phyloP scores from a whole-genome alignment of 345 rosid species.

The Populus deltoides region DNA sequence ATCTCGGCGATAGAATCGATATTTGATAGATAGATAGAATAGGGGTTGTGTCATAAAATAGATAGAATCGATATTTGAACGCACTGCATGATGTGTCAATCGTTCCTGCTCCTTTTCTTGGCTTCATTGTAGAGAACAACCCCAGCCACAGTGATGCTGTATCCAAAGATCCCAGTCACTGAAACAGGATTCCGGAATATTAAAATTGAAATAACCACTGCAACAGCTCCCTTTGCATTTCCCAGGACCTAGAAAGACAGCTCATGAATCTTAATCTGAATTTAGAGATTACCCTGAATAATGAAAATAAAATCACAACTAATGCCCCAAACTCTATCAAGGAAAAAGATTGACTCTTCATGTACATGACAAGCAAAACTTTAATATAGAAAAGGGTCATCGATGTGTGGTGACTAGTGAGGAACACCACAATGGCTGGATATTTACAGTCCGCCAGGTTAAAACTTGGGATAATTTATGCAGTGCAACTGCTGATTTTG shows the following conservation, averaged over 20 bases:
- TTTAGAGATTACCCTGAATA: not conserved
- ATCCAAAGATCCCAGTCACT: conserved; percentile 45
- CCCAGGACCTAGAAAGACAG: conserved; percentile 35
- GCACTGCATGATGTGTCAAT: conserved; percentile 5
- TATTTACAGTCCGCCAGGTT: not conserved
- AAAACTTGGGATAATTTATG: not conserved
- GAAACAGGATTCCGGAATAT: conserved; percentile 46
- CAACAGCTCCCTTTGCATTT: conserved; percentile 47
- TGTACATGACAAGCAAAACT: not conserved
- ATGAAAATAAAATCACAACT: not conserved
- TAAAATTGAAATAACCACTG: conserved; percentile 38
- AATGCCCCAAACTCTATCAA: not conserved
- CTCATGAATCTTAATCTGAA: not conserved
- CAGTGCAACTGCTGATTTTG: not conserved
- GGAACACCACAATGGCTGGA: not conserved
- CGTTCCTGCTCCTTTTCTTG: conserved; percentile 29
- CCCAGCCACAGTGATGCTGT: conserved; percentile 36
- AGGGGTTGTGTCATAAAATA: too few relatives aligned
- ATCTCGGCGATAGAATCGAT: not conserved
- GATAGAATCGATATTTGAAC: not conserved
- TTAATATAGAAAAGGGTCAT: too few relatives aligned
- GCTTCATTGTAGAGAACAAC: conserved; percentile 45
- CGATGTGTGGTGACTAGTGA: too few relatives aligned
- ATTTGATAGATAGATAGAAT: too few relatives aligned
- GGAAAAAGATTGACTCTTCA: not conserved